Base-by-base conservation (phyloP, 177 flowering plant species). In the Vitis hybrid region DNA sequence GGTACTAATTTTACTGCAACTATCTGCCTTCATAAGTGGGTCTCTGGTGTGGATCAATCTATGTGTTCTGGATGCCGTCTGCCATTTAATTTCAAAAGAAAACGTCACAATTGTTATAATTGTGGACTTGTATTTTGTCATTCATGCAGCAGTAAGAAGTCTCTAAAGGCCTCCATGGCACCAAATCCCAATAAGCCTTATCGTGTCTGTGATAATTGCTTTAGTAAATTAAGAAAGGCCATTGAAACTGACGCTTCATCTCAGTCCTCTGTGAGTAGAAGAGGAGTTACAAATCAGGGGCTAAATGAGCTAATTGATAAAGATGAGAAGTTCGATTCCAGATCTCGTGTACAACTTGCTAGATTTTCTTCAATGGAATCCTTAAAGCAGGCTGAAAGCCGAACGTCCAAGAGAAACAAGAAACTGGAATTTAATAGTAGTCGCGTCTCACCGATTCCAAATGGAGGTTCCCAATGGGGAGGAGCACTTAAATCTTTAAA, bases 41-140 rank as follows among this genome's bases (percentile, higher is more conserved):
- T 89, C 21, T 95, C 98, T 18, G 97, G 98, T 78, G 76, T 89
- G 67, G 99, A 95, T 79, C 99, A 95, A 71, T 91, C 97, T 4
- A 88, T 91, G 91, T 95, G 99, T 74, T 95, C 99, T 71, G 97
- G 99, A 21, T 95, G 99, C 74, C 98, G 91, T 49, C 79, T 88
- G 61, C 97, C 93, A 46, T 95, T 95, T 74, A 93, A 88, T 82
- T 95, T 95, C 83, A 95, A 95, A 84, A 88, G 99, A 76, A 95
- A 95, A 79, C 91, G 99, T 11, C 99, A 95, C 72, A 95, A 93
- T 65, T 95, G 99, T 75, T 95, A 95, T 63, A 90, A 95, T 68
- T 95, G 99, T 86, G 99, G 99, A 27, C 96, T 95, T 72, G 94
- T 90, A 32, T 95, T 91, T 77, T 95, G 99, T 69, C 97, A 93